Evolutionary conservation across 768 basidiomycete species (phyloP).

Genomic region (Boletus huronensis): DNA sequence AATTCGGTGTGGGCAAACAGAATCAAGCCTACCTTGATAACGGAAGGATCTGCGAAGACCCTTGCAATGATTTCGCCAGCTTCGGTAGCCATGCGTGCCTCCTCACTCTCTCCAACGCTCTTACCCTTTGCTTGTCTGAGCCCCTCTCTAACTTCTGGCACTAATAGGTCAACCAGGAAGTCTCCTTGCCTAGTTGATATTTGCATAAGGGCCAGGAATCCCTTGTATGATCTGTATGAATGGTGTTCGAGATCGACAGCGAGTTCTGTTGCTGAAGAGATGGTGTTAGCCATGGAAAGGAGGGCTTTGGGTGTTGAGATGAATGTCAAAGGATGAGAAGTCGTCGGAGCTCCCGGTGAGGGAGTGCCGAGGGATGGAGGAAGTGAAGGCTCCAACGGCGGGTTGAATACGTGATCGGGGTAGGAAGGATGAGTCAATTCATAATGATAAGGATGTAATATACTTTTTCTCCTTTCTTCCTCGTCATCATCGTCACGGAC

Average conservation of each 20-base stretch:
- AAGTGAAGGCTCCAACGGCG: conserved; percentile 43
- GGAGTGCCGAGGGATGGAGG: conserved; percentile 62
- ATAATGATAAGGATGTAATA: conserved; percentile 77
- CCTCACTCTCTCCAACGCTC: conserved; percentile 5
- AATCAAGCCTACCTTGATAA: conserved; percentile 66
- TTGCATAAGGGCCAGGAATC: conserved; percentile 93
- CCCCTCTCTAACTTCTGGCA: conserved; percentile 59
- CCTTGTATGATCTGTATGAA: conserved; percentile 76
- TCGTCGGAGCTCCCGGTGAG: not conserved
- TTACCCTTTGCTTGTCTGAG: conserved; percentile 59
- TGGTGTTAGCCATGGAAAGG: conserved; percentile 58
- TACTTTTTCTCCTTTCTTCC: conserved; percentile 22
- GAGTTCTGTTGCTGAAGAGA: conserved; percentile 70
- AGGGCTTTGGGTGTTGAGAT: conserved; percentile 59
- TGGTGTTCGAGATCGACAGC: conserved; percentile 97
- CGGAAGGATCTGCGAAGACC: conserved; percentile 70
- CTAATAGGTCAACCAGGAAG: conserved; percentile 82
- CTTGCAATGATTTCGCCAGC: conserved; percentile 47
- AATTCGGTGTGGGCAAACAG: not conserved
- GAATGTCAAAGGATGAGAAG: conserved; percentile 54
- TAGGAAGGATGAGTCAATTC: conserved; percentile 76
- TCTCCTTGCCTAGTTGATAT: conserved; percentile 81
- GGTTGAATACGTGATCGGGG: conserved; percentile 63
- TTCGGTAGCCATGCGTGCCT: conserved; percentile 19
- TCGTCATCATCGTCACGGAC: conserved; percentile 17